Evolutionary conservation across 2,329 filamentous ascomycete genomes (phyloP), one percentile per base, ranked within the genome.

Genomic region (Chrysoporthe deuterocubensis): DNA sequence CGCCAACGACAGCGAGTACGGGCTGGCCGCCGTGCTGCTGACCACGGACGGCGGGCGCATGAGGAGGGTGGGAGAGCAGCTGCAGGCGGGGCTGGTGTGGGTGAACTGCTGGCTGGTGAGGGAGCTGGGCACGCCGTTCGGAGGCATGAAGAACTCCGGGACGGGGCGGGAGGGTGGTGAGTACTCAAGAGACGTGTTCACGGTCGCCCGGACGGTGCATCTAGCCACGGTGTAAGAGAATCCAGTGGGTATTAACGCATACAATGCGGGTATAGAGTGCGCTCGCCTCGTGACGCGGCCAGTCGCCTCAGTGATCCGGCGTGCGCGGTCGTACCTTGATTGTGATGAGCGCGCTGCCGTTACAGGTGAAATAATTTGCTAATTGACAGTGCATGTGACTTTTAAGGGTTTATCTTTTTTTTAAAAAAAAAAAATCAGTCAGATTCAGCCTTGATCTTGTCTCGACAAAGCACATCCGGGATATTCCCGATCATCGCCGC

Each of bases 71-170:
- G 74, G 74, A 13, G 76, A 76, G 69, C 74, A 74, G 70, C 68
- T 78, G 16, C 73, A 77, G 64, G 75, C 76, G 1, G 76, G 76
- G 0, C 18, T 77, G 67, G 74, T 78, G 8, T 78, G 76, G 76
- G 74, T 77, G 16, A 78, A 78, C 64, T 75, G 74, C 62, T 78
- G 76, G 75, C 69, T 77, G 37, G 75, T 76, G 1, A 65, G 76
- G 48, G 75, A 78, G 67, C 68, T 77, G 11, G 75, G 75, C 9
- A 78, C 76, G 18, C 76, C 76, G 2, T 78, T 78, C 65, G 76
- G 76, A 4, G 76, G 76, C 14, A 76, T 78, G 72, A 78, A 78
- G 71, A 74, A 73, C 59, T 76, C 75, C 26, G 76, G 76, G 2
- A 75, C 71, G 1, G 76, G 76, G 0, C 72, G 74, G 37, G 76